Conservation (phyloP, 108 stramenopile species). For the Schizochytrium sp. region DNA sequence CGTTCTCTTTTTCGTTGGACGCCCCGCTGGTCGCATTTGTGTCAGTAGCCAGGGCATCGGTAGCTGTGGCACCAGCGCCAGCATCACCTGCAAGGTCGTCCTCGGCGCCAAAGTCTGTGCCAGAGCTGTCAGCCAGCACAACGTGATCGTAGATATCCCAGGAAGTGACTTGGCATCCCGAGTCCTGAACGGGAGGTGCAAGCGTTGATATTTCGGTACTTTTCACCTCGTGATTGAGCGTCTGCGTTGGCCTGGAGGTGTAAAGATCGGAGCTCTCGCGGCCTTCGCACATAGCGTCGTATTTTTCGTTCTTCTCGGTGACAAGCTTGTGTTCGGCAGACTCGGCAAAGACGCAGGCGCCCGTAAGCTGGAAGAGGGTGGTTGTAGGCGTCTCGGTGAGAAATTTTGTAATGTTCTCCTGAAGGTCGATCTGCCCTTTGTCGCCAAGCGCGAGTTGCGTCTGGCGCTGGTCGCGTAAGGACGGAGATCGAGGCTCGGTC, state of each 20-base stretch:
- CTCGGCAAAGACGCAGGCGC: not conserved
- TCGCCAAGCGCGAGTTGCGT: not conserved
- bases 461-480: not conserved
- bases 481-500: not conserved
- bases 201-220: not conserved
- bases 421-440: not conserved
- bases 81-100: not conserved
- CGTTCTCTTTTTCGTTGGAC: too few relatives aligned
- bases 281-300: not conserved
- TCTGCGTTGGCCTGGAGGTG: conserved; percentile 34
- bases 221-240: conserved; percentile 27
- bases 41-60: not conserved
- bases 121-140: not conserved
- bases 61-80: not conserved
- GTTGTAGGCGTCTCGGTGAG: not conserved
- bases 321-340: not conserved
- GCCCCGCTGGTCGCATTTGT: too few relatives aligned
- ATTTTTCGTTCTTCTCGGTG: not conserved
- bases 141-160: conserved; percentile 25
- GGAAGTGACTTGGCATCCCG: not conserved
- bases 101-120: not conserved
- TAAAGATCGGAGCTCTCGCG: conserved; percentile 26
- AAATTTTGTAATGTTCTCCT: not conserved
- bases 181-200: not conserved
- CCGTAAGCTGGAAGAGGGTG: not conserved